Evolutionary conservation across 495 filamentous ascomycete genomes (phyloP).

Genomic region (Trichoderma reesei): DNA sequence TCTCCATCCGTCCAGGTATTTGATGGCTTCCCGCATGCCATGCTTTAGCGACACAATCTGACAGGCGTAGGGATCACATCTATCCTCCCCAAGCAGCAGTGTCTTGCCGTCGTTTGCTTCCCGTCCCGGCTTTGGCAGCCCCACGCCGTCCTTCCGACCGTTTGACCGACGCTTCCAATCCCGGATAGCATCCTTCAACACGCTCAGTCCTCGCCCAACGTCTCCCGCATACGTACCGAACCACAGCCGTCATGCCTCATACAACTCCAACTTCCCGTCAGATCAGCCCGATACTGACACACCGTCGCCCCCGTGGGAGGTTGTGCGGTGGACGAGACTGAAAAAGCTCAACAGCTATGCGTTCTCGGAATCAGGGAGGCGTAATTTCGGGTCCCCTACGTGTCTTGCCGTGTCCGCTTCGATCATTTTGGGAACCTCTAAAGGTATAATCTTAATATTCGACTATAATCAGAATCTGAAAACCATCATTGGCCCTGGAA

Average conservation of each 20-base stretch:
- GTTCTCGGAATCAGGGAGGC: slow-evolving; percentile 90
- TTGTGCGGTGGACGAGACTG: slow-evolving; percentile 90
- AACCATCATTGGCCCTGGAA: slow-evolving; percentile 86
- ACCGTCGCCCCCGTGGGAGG: slow-evolving; percentile 80
- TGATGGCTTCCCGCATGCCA: not conserved
- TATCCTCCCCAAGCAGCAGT: slow-evolving; percentile 68
- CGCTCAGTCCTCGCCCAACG: slow-evolving; percentile 52
- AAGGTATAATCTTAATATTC: slow-evolving; percentile 88
- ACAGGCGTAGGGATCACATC: slow-evolving; percentile 58
- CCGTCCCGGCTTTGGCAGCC: slow-evolving; percentile 40
- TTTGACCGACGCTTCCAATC: slow-evolving; percentile 94
- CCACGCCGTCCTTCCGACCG: slow-evolving; percentile 75
- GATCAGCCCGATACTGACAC: slow-evolving; percentile 54
- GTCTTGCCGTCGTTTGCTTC: slow-evolving; percentile 36
- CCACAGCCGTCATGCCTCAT: slow-evolving; percentile 70
- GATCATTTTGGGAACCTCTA: slow-evolving; percentile 86
- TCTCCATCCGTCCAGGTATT: slow-evolving; percentile 78
- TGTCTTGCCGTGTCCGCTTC: slow-evolving; percentile 83
- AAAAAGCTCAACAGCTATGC: slow-evolving; percentile 79
- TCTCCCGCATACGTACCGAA: slow-evolving; percentile 71
- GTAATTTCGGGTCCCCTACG: slow-evolving; percentile 85
- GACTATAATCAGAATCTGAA: slow-evolving; percentile 95
- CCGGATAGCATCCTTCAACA: slow-evolving; percentile 51
- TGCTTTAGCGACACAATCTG: slow-evolving; percentile 19
- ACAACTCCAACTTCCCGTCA: slow-evolving; percentile 46